Conservation (phyloP, 2,329 filamentous ascomycete species). For the Penicillium sp. region DNA sequence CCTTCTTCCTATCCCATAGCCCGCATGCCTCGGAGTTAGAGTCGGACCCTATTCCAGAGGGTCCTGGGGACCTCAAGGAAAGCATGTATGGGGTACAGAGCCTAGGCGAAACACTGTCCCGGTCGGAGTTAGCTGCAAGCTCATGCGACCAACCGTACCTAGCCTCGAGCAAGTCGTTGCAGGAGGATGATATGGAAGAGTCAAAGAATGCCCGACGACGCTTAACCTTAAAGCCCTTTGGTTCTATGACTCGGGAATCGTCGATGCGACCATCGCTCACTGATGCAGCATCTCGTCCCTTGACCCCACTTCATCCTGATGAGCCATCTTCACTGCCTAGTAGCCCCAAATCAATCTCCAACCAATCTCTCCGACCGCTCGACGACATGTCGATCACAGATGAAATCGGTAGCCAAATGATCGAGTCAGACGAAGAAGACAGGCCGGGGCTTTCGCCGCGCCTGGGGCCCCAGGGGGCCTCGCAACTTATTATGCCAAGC, state of each 20-base stretch:
- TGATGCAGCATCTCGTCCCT: slow-evolving; percentile 38
- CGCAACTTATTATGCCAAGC: slow-evolving; percentile 97
- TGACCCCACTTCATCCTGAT: slow-evolving; percentile 52
- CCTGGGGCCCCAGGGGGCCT: slow-evolving; percentile 39
- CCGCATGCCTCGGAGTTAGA: slow-evolving; percentile 45
- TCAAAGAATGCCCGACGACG: slow-evolving; percentile 27
- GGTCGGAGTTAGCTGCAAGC: slow-evolving; percentile 26
- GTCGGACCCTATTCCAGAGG: slow-evolving; percentile 27
- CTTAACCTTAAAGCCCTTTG: slow-evolving; percentile 33
- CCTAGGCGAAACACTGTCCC: slow-evolving; percentile 53
- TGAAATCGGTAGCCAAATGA: slow-evolving; percentile 56
- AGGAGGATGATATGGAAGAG: slow-evolving; percentile 20
- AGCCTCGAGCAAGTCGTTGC: slow-evolving; percentile 1
- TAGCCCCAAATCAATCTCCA: slow-evolving; percentile 60
- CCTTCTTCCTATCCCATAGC: slow-evolving; percentile 61
- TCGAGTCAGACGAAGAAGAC: slow-evolving; percentile 59
- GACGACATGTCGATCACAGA: slow-evolving; percentile 58
- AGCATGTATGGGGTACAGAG: slow-evolving; percentile 59
- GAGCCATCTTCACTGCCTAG: slow-evolving; percentile 54
- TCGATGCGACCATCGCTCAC: slow-evolving; percentile 24
- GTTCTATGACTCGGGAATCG: slow-evolving; percentile 15
- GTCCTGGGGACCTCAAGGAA: slow-evolving; percentile 36
- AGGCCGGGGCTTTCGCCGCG: slow-evolving; percentile 28
- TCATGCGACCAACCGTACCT: slow-evolving; percentile 15
- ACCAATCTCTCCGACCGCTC: slow-evolving; percentile 59